Conservation (phyloP, 495 filamentous ascomycete genomes). For the Pseudevernia furfuracea region DNA sequence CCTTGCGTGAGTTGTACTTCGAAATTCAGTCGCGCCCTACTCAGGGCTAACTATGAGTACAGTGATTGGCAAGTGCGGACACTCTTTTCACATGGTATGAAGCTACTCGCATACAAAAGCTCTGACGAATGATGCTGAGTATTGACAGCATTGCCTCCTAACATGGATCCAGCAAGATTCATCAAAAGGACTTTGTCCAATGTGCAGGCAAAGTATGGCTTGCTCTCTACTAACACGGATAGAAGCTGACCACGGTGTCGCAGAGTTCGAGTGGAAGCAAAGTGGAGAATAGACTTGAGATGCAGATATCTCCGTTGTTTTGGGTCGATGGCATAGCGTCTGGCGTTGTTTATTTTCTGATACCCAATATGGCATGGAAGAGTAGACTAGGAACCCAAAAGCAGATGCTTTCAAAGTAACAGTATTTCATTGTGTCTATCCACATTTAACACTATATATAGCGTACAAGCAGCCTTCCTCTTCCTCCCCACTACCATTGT, state of each 20-base stretch:
- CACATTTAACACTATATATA: neutral
- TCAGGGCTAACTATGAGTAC: slow-evolving; percentile 5
- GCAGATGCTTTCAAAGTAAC: neutral
- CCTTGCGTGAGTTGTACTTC: slow-evolving; percentile 54
- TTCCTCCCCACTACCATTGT: neutral
- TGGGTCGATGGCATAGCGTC: slow-evolving; percentile 7
- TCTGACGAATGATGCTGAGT: slow-evolving; percentile 19
- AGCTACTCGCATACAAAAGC: neutral
- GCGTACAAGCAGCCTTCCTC: neutral
- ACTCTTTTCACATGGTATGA: slow-evolving; percentile 92
- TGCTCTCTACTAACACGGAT: slow-evolving; percentile 3
- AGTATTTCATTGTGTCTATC: neutral
- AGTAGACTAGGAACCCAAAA: neutral
- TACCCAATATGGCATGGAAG: slow-evolving; percentile 1
- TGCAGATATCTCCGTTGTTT: neutral
- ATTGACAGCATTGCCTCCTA: slow-evolving; percentile 76
- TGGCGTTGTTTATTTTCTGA: slow-evolving; percentile 2
- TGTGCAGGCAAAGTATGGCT: slow-evolving; percentile 88
- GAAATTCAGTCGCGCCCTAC: neutral
- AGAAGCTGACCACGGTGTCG: neutral
- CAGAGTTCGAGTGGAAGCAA: slow-evolving; percentile 53
- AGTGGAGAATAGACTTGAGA: slow-evolving; percentile 28
- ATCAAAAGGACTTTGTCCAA: slow-evolving; percentile 89
- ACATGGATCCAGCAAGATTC: slow-evolving; percentile 95
- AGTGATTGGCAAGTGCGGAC: slow-evolving; percentile 94